phyloP scores from a whole-genome alignment of 2,329 filamentous ascomycete species.

The Fusarium albidum region DNA sequence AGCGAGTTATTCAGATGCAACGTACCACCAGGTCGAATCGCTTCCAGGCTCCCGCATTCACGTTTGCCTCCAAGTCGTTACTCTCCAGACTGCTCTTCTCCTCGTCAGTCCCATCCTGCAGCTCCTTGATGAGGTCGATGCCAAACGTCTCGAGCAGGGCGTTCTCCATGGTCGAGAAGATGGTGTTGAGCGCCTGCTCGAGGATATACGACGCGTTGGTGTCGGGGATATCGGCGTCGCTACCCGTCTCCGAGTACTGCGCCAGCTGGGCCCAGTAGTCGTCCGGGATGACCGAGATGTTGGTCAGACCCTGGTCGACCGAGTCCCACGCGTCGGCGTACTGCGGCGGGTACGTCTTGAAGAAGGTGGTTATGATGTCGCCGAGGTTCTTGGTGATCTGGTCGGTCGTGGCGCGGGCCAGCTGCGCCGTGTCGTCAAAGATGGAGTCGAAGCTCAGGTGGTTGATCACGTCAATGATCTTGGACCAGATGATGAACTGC shows the following conservation, averaged over 20 bases:
- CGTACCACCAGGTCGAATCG: constrained; percentile 46
- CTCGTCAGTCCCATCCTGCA: constrained; percentile 23
- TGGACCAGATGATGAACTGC: constrained; percentile 60
- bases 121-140: constrained; percentile 42
- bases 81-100: constrained; percentile 27
- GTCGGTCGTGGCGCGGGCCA: constrained; percentile 32
- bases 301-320: constrained; percentile 37
- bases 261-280: constrained; percentile 38
- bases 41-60: constrained; percentile 32
- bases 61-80: constrained; percentile 31
- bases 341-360: constrained; percentile 41
- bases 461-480: constrained; percentile 46
- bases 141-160: constrained; percentile 43
- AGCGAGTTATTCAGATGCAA: neutral
- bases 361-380: constrained; percentile 32
- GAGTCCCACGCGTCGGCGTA: constrained; percentile 27
- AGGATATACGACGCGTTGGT: constrained; percentile 11
- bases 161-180: constrained; percentile 40
- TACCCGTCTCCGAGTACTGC: constrained; percentile 9
- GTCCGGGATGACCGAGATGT: constrained; percentile 40
- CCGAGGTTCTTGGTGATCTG: constrained; percentile 26
- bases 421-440: constrained; percentile 14
- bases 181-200: constrained; percentile 5
- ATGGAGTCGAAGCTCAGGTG: constrained; percentile 23
- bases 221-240: constrained; percentile 9